A percentile compares a stretch with the other conserved stretches of the same genome.
These are phyloP conservation scores for Luvunga scandens DNA, from an alignment of 345 rosid genomes.

Conservation along the genomic window DNA sequence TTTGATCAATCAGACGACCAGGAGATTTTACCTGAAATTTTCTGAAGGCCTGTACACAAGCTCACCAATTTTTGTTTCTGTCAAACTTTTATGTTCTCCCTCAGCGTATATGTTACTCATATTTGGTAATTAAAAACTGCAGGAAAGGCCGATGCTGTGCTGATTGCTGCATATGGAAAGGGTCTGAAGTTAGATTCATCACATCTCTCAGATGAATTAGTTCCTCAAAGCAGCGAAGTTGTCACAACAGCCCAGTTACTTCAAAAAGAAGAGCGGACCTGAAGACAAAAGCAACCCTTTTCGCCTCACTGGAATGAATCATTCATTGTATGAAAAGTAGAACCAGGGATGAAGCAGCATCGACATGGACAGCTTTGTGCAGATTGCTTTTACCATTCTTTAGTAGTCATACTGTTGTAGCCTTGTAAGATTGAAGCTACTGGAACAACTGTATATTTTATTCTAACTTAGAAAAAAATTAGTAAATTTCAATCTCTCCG, in stretches of 20 bases:
- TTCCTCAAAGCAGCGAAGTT: neutral
- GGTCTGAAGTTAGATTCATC: slow-evolving; percentile 37
- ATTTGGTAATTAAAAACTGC: slow-evolving; percentile 13
- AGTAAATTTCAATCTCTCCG: neutral
- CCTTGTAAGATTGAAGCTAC: neutral
- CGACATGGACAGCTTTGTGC: neutral
- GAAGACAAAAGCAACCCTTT: neutral
- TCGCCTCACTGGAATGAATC: neutral
- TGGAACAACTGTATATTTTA: neutral
- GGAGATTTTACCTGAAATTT: neutral
- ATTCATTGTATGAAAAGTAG: neutral
- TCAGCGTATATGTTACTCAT: neutral
- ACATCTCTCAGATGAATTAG: slow-evolving; percentile 9
- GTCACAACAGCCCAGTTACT: neutral
- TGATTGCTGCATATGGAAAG: slow-evolving; percentile 80
- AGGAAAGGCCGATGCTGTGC: slow-evolving; percentile 87
- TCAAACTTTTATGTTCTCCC: neutral
- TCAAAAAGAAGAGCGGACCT: neutral
- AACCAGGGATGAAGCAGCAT: neutral
- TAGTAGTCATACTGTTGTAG: neutral
- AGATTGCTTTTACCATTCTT: neutral
- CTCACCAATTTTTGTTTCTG: neutral
- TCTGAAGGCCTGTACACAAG: neutral
- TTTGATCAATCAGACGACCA: neutral
- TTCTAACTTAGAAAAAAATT: neutral